Percentiles rank a stretch among this genome's conserved stretches.
Evolutionary conservation across 1,139 yeast genomes (phyloP).

Genomic region (Geotrichum siamense): DNA sequence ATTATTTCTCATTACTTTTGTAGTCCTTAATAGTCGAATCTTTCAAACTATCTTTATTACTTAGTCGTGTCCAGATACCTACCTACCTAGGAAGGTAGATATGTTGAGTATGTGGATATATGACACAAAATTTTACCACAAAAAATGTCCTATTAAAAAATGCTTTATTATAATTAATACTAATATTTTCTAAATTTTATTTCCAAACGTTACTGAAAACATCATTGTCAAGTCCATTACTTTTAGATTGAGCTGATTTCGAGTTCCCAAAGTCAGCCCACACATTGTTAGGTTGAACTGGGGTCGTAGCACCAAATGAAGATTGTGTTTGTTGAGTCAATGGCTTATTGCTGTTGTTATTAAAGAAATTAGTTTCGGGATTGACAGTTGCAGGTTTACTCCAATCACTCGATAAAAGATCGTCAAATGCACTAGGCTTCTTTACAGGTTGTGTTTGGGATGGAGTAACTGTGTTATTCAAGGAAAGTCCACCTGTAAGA

Average conservation of each 20-base stretch:
- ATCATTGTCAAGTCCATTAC: conserved; percentile 42
- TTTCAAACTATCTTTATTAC: too few species aligned
- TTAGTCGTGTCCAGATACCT: too few species aligned
- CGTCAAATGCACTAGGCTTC: conserved; percentile 16
- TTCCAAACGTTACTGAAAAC: conserved; percentile 63
- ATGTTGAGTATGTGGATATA: too few species aligned
- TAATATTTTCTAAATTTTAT: too few species aligned
- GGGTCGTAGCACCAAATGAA: conserved; percentile 1
- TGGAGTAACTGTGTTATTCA: conserved; percentile 24
- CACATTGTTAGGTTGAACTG: not conserved
- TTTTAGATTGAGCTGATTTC: not conserved
- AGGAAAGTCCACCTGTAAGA: not conserved
- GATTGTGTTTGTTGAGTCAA: not conserved
- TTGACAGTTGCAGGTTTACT: conserved; percentile 20
- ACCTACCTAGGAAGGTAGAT: too few species aligned
- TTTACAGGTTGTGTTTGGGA: conserved; percentile 33
- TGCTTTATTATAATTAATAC: too few species aligned
- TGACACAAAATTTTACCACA: too few species aligned
- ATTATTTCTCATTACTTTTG: too few species aligned
- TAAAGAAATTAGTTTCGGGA: not conserved
- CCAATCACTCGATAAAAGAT: conserved; percentile 26
- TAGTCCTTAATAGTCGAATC: too few species aligned
- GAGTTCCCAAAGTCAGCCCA: conserved; percentile 4
- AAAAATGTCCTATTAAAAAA: too few species aligned
- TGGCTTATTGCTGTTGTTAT: not conserved